Conservation (phyloP, 2,329 filamentous ascomycete species). For the Aspergillus glaucus region DNA sequence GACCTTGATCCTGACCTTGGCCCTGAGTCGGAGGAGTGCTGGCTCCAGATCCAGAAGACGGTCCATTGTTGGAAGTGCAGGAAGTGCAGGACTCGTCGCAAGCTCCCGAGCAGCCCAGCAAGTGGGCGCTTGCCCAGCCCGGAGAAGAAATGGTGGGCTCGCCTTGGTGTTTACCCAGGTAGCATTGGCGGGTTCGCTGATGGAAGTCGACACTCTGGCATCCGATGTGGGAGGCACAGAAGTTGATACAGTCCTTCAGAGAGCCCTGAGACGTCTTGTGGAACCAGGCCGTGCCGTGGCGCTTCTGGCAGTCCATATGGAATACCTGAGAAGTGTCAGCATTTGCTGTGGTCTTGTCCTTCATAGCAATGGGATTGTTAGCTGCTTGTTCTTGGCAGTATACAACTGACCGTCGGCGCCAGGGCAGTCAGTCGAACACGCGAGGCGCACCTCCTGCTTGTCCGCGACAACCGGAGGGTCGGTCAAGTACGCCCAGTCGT, state of each 20-base stretch:
- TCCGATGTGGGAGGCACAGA: neutral
- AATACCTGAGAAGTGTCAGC: neutral
- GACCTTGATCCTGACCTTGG: too few relatives aligned
- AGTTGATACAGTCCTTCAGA: neutral
- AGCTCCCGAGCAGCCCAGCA: neutral
- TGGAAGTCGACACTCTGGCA: neutral
- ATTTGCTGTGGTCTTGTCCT: neutral
- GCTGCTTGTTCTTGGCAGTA: neutral
- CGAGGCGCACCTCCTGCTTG: neutral
- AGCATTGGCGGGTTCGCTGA: neutral
- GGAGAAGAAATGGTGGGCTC: neutral
- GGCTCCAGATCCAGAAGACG: too few relatives aligned
- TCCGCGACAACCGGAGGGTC: neutral
- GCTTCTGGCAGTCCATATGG: neutral
- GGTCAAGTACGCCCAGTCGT: neutral
- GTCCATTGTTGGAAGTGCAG: too few relatives aligned
- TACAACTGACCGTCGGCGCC: neutral
- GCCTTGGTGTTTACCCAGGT: neutral
- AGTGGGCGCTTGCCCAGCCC: neutral
- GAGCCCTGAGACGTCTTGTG: neutral
- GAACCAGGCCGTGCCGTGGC: neutral
- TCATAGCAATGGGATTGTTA: neutral
- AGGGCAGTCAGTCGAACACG: neutral
- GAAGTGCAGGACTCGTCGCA: neutral
- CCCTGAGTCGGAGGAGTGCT: too few relatives aligned